Base-by-base conservation (phyloP, 805 yeast genomes). In the Metschnikowia anglica region DNA sequence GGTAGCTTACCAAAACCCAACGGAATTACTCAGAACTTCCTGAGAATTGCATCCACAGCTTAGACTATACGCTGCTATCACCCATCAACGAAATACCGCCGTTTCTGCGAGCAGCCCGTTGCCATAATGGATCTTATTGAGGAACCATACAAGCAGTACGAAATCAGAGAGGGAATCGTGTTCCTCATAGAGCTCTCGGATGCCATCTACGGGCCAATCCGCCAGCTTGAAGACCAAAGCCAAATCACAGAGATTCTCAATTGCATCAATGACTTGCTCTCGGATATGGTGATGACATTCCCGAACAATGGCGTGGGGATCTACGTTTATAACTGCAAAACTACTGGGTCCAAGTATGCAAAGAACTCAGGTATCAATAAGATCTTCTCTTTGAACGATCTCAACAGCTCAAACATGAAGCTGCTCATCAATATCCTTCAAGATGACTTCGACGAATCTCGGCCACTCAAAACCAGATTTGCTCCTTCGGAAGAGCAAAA, bases 241-340 rank as follows among this genome's bases (percentile, higher is more conserved):
- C 79, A 76, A 49, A 53, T 82, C 6, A 52, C 65, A 24, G 79
- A 74, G 47, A 79, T 84, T 8, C 55, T 90, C 13, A 70, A 70
- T 11, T 73, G 85, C 2, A 68, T 86, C 5, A 68, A 74, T 39
- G 80, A 77, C n/a, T 65, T 88, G 26, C 76, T 88, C 64, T 70
- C 82, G 3, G 83, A 80, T 37, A 66, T 87, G 44, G 79, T 85
- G 2, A 79, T 85, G 25, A 72, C 83, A 0, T 62, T 78, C 28
- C 87, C 89, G 1, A 69, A 72, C 34, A 83, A 91, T 1, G 90
- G 88, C 0, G 67, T 88, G 19, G 97, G 96, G 0, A 76, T 89
- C 35, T 77, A 81, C 54, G 57, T 85, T 12, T 79, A 77, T 62
- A 79, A 76, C 56, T 76, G 77, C 60, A 54, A 49, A 39, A 66